phyloP scores from a whole-genome alignment of 2,329 filamentous ascomycete genomes.

The Colletotrichum tabaci region DNA sequence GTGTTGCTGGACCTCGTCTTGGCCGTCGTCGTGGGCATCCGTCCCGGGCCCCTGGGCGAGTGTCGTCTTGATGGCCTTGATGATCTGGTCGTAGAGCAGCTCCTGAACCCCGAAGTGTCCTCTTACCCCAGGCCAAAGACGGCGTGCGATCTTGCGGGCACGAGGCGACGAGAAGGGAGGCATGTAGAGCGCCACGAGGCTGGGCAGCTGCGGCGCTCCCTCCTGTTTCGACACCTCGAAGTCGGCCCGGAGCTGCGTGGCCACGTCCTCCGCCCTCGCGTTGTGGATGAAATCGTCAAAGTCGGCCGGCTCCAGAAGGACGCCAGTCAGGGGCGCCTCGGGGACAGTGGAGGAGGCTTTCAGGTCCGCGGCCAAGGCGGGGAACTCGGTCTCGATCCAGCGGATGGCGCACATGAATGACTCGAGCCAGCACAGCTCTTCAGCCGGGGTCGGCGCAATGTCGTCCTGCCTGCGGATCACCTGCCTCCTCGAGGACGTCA shows the following conservation, averaged over 20 bases:
- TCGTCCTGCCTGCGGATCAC: neutral
- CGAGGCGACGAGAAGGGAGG: neutral
- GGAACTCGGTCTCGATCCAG: neutral
- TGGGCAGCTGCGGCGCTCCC: neutral
- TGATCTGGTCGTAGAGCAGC: conserved; percentile 9
- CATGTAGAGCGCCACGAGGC: conserved; percentile 14
- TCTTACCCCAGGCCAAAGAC: neutral
- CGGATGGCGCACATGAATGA: conserved; percentile 9
- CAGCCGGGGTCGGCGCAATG: neutral
- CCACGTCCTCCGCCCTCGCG: neutral
- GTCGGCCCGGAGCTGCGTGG: neutral
- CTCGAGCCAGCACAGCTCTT: conserved; percentile 18
- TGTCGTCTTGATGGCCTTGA: conserved; percentile 8
- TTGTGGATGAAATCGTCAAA: neutral
- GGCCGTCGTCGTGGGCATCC: neutral
- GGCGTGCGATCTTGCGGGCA: neutral
- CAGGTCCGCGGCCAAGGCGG: neutral
- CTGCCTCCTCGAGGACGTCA: neutral
- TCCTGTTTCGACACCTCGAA: neutral
- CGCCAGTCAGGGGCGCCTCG: neutral
- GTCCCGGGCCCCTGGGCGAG: neutral
- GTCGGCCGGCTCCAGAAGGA: neutral
- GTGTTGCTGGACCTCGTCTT: neutral
- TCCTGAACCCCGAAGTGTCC: neutral
- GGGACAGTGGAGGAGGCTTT: neutral